Base-by-base conservation (phyloP, 257 asterid genomes). In the Apocynum venetum region DNA sequence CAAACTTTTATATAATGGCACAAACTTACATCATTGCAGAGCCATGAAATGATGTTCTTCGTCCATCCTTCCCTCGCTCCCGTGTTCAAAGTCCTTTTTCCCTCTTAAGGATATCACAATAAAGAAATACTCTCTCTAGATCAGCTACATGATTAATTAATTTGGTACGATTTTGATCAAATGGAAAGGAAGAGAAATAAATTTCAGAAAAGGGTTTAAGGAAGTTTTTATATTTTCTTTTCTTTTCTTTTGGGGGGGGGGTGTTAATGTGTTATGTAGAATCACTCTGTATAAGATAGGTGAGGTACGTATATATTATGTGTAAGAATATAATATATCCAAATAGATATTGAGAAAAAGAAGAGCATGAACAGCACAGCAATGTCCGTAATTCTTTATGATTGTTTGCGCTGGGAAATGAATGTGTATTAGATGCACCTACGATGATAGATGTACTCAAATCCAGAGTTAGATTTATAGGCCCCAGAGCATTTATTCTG, bases 401-500 rank as follows among this genome's bases (percentile, higher is more conserved):
- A 6, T 8, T 4, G 51, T 9, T 47, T 48, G 1, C 5, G 35
- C 38, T 0, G 63, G 51, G 63, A 4, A 20, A 71, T 51, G 35
- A 72, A 72, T 72, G 60, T 4, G 63, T 19, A 71, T 71, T 12
- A 12, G 2, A n/a, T 9, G 63, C 46, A 36, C 60, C 49, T 44
- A 47, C 47, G 25, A 31, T 20, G 20, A 35, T 61, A 52, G 61
- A 48, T 31, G 25, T 57, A 70, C 15, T 52, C 64, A 49, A 76
- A 76, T 76, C 79, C 52, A 8, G 20, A 10, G 17, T 52, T 12
- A 20, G 79, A 76, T 65, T 65, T 76, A 52, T 40, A 76, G 74
- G 77, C 19, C 69, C 77, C 41, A 57, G 19, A 55, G 77, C 69
- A 74, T 74, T 74, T 74, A 74, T 74, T 57, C 25, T 0, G 51